These are phyloP conservation scores for Allium sativum DNA, from an alignment of 106 monocot genomes.

Conservation along the genomic window DNA sequence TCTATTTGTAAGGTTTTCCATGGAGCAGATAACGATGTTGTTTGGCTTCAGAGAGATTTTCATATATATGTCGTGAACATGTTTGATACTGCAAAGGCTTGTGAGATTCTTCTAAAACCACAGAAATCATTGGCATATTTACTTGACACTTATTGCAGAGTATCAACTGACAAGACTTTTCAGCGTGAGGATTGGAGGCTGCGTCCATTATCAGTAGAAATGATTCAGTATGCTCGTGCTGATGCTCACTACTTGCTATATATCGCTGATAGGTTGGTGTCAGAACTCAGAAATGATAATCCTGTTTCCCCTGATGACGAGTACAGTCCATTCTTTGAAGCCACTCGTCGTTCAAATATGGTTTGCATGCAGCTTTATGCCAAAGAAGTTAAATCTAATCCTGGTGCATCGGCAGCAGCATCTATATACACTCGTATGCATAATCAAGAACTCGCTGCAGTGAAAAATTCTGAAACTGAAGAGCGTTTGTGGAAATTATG, in stretches of 20 bases:
- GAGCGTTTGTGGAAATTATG: constrained; percentile 74
- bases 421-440: constrained; percentile 52
- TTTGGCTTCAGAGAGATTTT: too few species aligned
- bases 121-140: too few species aligned
- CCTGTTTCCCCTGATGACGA: constrained; percentile 48
- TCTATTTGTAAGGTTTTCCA: too few species aligned
- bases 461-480: constrained; percentile 37
- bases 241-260: constrained; percentile 89
- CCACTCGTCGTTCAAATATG: constrained; percentile 62
- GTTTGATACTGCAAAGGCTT: too few species aligned
- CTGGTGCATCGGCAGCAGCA: constrained; percentile 66
- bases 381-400: constrained; percentile 63
- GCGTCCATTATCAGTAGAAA: constrained; percentile 62
- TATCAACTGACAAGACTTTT: background rate
- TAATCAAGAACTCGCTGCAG: too few species aligned
- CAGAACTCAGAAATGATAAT: constrained; percentile 41
- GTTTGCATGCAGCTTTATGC: constrained; percentile 82
- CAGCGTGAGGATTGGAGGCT: constrained; percentile 91
- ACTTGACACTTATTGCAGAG: too few species aligned
- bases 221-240: constrained; percentile 74
- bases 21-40: too few species aligned
- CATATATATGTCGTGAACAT: too few species aligned
- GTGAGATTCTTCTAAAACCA: too few species aligned
- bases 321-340: constrained; percentile 59
- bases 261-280: constrained; percentile 60